Evolutionary conservation across 371 early-diverging fungal species (phyloP).

Genomic region (Mucor mucedo): DNA sequence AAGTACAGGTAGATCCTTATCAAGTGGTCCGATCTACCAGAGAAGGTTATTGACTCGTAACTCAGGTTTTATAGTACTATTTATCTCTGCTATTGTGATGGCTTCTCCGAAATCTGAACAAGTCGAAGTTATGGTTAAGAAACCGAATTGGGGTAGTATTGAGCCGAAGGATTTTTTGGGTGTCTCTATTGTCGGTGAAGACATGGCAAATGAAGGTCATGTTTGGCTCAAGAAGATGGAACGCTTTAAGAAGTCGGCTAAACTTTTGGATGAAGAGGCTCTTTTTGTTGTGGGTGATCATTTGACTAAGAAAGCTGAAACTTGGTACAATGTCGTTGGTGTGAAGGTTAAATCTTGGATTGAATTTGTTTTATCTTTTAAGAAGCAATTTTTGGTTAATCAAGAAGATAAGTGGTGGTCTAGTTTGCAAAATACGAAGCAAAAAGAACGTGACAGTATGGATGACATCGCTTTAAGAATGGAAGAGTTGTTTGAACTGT

Average conservation of each 20-base stretch:
- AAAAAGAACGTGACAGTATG: background rate
- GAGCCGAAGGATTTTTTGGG: slow-evolving; percentile 7
- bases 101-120: background rate
- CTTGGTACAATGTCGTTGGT: slow-evolving; percentile 6
- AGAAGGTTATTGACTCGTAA: background rate
- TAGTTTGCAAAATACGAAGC: background rate
- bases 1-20: background rate
- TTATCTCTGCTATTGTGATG: background rate
- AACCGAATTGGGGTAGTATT: too few relatives aligned
- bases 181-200: background rate
- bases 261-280: slow-evolving; percentile 8
- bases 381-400: slow-evolving; percentile 28
- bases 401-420: slow-evolving; percentile 22
- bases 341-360: background rate
- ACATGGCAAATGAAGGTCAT: background rate
- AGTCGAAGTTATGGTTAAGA: background rate
- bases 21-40: slow-evolving; percentile 1
- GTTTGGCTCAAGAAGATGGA: slow-evolving; percentile 11
- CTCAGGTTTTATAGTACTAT: background rate
- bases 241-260: background rate
- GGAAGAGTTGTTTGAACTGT: slow-evolving; percentile 14
- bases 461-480: slow-evolving; percentile 12
- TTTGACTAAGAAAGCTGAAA: slow-evolving; percentile 5
- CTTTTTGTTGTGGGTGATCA: slow-evolving; percentile 10
- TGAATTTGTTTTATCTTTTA: slow-evolving; percentile 5